Evolutionary conservation across 2,329 filamentous ascomycete genomes (phyloP), one percentile per base, ranked within the genome.

Genomic region (Stenocarpella maydis): DNA sequence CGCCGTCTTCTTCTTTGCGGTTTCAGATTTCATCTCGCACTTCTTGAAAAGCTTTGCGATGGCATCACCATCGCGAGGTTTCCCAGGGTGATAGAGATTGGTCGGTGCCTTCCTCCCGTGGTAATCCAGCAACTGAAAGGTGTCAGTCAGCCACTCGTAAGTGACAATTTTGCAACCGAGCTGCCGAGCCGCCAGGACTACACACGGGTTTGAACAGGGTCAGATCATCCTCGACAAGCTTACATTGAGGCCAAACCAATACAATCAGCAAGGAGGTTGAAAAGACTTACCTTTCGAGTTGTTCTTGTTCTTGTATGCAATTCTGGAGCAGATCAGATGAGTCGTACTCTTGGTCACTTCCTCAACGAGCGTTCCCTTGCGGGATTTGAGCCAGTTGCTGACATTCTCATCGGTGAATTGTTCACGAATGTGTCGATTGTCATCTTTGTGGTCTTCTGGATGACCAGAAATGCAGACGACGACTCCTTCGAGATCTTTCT

Each of bases 301-400:
- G 37, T 72, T 74, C 47, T 72, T 78, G 24, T 82, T 78, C 71
- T 86, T 84, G 78, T 88, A 94, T 19, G 90, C 86, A 41, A 88
- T 84, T 61, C 86, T 82, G 0, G 88, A 88, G 66, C 89, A 87
- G 26, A 97, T 84, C 0, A 97, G 81, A 78, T 97, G 94, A 0
- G 94, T 97, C 12, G 91, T 87, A 0, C 81, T 74, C 0, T 82
- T 77, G 31, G 82, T 83, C 21, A 93, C 79, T 0, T 83, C 80
- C 1, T 81, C 77, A 0, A 81, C 79, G 76, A 89, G 91, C 1
- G 69, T 78, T 1, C 92, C 94, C 8, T 88, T 89, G 69, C 91
- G 88, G 4, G 82, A 76, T 4, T 82, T 81, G 12, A 93, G 84
- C 92, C 93, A 97, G 47, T 82, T 81, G 43, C 84, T 84, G 43